These are phyloP conservation scores for Spergularia bocconei DNA, from an alignment of 148 eudicot species.

Conservation along the genomic window DNA sequence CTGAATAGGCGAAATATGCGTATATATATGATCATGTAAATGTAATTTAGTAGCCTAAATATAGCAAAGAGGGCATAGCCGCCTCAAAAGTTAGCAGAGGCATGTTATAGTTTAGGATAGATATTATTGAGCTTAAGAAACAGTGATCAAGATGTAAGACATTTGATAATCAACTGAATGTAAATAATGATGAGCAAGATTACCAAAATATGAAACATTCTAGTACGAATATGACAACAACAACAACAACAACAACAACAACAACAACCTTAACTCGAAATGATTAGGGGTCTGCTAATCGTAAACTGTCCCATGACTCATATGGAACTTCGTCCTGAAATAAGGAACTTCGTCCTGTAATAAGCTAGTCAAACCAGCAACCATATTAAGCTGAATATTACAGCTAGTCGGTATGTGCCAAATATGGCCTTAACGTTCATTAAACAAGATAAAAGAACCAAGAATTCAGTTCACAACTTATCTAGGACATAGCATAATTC, in stretches of 20 bases:
- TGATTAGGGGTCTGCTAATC: no score
- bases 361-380: no score
- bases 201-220: background rate
- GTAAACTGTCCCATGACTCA: no score
- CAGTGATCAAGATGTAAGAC: background rate
- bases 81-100: background rate
- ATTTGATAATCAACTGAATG: background rate
- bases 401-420: no score
- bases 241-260: no score
- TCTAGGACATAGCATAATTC: no score
- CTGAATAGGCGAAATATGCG: background rate
- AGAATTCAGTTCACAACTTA: background rate
- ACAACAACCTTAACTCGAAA: no score
- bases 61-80: background rate
- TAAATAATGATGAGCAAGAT: slow-evolving; percentile 1
- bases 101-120: background rate
- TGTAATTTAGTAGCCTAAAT: slow-evolving; percentile 1
- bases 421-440: no score
- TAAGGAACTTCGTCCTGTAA: no score
- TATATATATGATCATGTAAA: background rate
- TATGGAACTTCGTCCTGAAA: no score
- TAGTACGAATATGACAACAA: no score
- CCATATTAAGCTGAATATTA: no score
- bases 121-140: background rate
- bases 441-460: background rate